Base-by-base conservation (phyloP, 1,284 basidiomycete genomes). In the Ceratobasidium sp. region DNA sequence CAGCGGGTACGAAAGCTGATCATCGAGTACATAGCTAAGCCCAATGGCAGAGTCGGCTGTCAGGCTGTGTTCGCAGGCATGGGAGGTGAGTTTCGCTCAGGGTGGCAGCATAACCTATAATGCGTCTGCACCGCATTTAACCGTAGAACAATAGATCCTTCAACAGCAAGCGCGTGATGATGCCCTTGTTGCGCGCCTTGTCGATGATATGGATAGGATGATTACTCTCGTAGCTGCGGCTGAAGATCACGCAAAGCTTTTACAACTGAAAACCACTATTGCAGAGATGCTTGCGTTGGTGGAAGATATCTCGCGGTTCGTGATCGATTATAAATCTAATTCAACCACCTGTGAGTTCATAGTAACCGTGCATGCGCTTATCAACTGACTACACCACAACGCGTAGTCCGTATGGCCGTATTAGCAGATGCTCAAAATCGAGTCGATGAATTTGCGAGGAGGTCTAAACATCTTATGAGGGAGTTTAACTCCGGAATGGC, bases 51-150 rank as follows among this genome's bases (percentile, higher is more conserved):
- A 44, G 1, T 1, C 18, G 27, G 44, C 41, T 23, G 41, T 46
- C 6, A 8, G 5, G 10, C 64, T 65, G 16, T 23, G 20, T 27
- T n/a, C 12, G n/a, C 64, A 46, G 44, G 64, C 64, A 20, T 65
- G 64, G 35, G 41, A 65, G 41, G 64, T 65, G n/a, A 14, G 64
- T 46, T 50, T 33, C 27, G 64, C 59, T 60, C 27, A 38, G 18
- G n/a, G 18, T 14, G n/a, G 20, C 3, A 20, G n/a, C 10, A 8
- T 38, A 30, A 14, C n/a, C 18, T 10, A 35, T 18, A 18, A 18
- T 18, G 3, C 30, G 4, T 10, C 23, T 12, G 23, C 6, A 16
- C 38, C 30, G 16, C 30, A 8, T 38, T 10, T 38, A 14, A 12
- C 38, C 8, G 30, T 5, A 4, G 8, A 16, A 14, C 33, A 35